These are phyloP conservation scores for Pleurotus tuber-regium DNA, from an alignment of 768 basidiomycete genomes.

Conservation along the genomic window DNA sequence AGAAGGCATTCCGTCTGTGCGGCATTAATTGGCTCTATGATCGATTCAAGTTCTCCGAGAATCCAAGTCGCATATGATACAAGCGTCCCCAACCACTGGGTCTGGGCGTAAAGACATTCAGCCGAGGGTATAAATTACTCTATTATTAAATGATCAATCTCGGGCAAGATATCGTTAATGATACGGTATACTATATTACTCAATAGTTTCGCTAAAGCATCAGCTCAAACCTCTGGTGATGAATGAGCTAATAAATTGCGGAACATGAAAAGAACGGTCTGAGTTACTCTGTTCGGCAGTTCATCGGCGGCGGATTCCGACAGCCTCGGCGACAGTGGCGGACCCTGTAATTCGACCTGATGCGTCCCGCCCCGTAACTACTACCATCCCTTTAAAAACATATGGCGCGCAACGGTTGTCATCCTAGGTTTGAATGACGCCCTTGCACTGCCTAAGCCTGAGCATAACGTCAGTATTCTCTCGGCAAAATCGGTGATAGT, in stretches of 20 bases:
- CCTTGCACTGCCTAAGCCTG: neutral
- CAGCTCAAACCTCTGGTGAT: too few species aligned
- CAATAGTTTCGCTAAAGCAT: too few species aligned
- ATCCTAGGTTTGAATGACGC: neutral
- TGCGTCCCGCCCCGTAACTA: slow-evolving; percentile 6
- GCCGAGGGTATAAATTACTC: too few species aligned
- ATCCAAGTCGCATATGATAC: too few species aligned
- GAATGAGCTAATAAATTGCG: too few species aligned
- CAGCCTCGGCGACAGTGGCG: slow-evolving; percentile 3
- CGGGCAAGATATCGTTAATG: too few species aligned
- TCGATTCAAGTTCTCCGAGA: too few species aligned
- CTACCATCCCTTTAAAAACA: slow-evolving; percentile 4
- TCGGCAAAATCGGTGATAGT: slow-evolving; percentile 8
- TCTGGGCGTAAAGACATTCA: too few species aligned
- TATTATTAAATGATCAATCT: too few species aligned
- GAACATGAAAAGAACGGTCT: neutral
- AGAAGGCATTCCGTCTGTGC: neutral
- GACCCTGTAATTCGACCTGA: slow-evolving; percentile 2
- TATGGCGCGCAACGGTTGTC: slow-evolving; percentile 10
- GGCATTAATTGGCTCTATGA: neutral
- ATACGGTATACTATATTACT: too few species aligned
- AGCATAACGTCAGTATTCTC: slow-evolving; percentile 7
- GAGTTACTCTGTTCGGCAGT: neutral
- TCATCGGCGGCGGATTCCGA: slow-evolving; percentile 3
- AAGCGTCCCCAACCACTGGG: too few species aligned